Percentiles rank a stretch among this genome's conserved stretches.
These are phyloP conservation scores for Bryoerythrophyllum caledonicum DNA, from an alignment of 225 moss, liverwort and hornwort genomes.

Conservation along the genomic window DNA sequence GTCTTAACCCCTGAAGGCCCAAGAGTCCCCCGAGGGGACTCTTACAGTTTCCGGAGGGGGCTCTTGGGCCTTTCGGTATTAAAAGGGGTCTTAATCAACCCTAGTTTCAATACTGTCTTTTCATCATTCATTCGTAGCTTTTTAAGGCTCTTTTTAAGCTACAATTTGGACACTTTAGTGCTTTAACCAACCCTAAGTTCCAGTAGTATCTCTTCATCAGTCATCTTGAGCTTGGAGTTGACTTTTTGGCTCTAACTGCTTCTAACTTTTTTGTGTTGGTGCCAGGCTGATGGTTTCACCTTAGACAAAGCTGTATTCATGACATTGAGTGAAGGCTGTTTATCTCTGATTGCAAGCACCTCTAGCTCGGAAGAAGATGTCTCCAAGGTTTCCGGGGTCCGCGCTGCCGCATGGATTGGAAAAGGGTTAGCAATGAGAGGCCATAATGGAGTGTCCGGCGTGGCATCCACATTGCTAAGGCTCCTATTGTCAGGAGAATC, in stretches of 20 bases:
- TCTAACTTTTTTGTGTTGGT: conserved; percentile 9
- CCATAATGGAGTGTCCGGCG: conserved; percentile 47
- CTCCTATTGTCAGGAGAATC: conserved; percentile 46
- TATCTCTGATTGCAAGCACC: conserved; percentile 21
- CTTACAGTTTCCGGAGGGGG: no score
- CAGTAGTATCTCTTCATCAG: background rate
- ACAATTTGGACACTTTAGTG: no score
- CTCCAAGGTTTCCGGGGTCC: conserved; percentile 39
- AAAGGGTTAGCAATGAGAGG: conserved; percentile 89
- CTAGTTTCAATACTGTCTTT: background rate
- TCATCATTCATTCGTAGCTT: conserved; percentile 1
- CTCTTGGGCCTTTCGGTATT: no score
- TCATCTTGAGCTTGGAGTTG: background rate
- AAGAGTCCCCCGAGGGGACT: no score
- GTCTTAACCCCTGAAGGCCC: no score
- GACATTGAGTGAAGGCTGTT: conserved; percentile 40
- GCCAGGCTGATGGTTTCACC: conserved; percentile 28
- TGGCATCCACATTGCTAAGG: conserved; percentile 51
- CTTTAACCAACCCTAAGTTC: background rate
- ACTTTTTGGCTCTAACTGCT: background rate
- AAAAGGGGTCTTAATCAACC: no score
- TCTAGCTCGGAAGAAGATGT: background rate
- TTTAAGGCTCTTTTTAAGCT: no score
- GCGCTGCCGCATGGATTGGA: conserved; percentile 66
- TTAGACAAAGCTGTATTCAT: conserved; percentile 49